Base-by-base conservation (phyloP, 75 land plant genomes). In the Isoetes taiwanensis region DNA sequence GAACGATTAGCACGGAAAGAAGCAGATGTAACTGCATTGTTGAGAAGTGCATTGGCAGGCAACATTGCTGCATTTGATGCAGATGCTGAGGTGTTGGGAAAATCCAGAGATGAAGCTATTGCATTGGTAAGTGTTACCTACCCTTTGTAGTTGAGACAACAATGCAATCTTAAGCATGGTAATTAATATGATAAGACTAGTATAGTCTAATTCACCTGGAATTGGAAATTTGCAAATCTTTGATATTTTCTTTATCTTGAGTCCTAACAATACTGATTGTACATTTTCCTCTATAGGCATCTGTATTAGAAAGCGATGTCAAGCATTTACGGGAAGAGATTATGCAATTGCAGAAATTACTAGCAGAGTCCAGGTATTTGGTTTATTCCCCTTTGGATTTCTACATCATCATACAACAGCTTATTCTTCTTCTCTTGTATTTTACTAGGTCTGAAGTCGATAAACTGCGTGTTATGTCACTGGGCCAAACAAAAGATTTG, bases 271-370 rank as follows among this genome's bases (percentile, higher is more conserved):
- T 17, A 16, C 30, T 54, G 14, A 27, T 16, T n/a, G 25, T 16
- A 9, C 4, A 8, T 54, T 28, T 30, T 54, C 30, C 9, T 61
- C 28, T 61, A 32, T 63, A 91, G 97, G 89, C 94, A 43, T 75
- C 85, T 73, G 85, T 90, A 17, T 52, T 93, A 67, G 89, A 78
- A 64, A 73, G 74, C 57, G 91, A 81, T 38, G 70, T 87, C 0
- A 81, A 66, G 52, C 58, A 72, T 56, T 81, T 86, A 52, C 76
- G 80, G 63, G 61, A 78, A 28, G 72, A 88, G 67, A 77, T 80
- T 23, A 59, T 77, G 63, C 80, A 82, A 31, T 68, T 79, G 32
- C 80, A 73, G 53, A 77, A 77, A 59, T 39, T 66, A 12, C 73
- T 79, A 46, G 90, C 76, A 34, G 72, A 64, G 33, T 41, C 78